Base-by-base conservation (phyloP, 2,329 filamentous ascomycete species). In the Pseudopithomyces chartarum region DNA sequence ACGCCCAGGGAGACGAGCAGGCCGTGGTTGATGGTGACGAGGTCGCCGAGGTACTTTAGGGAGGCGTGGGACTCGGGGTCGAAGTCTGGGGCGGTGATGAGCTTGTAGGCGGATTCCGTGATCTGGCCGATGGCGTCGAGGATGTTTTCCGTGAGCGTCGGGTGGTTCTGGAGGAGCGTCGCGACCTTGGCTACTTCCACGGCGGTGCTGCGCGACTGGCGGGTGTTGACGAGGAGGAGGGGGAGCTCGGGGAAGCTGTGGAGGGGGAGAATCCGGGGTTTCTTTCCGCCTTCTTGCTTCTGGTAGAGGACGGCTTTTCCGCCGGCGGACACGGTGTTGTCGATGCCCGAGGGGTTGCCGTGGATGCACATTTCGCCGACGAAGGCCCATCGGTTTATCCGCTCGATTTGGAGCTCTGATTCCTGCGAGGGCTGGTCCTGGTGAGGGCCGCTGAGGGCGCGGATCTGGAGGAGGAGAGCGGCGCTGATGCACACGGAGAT, bases 371-470 rank as follows among this genome's bases (percentile, higher is more conserved):
- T 90, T 76, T 99, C 95, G 22, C 90, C 90, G 0, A 99, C 95
- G 76, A 97, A 98, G 0, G 95, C 93, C 95, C 96, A 99, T 59
- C 90, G 86, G 76, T 99, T 99, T 78, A 99, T 97, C 61, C 94
- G 87, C 79, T 98, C 93, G 29, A 98, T 85, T 73, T 99, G 94
- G 42, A 92, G 78, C 57, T 90, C 87, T n/a, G 91, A 91, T 78
- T 99, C 95, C 53, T 92, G 88, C 0, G 87, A 79, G 3, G 92
- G 91, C 75, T 98, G 94, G 68, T 98, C 94, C 0, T 91, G 90
- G 72, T 98, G 94, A 1, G 95, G 95, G 0, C 92, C 92, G 1
- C 92, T 90, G 6, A 99, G 82, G 2, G 93, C 91, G 50, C 93
- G 89, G 61, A 96, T 89, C 75, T 98, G 95, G 54, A 96, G 81